phyloP scores from a whole-genome alignment of 2,329 filamentous ascomycete genomes.

The Daldinia sp. region DNA sequence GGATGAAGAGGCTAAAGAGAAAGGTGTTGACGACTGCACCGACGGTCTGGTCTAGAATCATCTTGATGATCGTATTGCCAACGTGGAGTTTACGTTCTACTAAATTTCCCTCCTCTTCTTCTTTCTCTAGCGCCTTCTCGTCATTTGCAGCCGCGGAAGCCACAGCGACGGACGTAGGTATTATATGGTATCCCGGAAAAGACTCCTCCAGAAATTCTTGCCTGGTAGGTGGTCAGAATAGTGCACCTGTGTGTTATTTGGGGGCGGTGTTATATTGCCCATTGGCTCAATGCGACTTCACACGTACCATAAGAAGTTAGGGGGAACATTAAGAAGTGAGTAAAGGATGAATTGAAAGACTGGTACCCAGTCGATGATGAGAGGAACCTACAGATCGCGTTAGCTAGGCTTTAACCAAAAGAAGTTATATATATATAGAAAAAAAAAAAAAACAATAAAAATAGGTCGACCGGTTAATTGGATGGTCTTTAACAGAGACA shows the following conservation, averaged over 20 bases:
- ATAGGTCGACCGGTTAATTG: background rate
- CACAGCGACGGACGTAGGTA: slow-evolving; percentile 57
- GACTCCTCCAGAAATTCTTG: slow-evolving; percentile 80
- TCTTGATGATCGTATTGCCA: slow-evolving; percentile 75
- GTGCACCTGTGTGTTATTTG: background rate
- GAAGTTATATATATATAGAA: no score
- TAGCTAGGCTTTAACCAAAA: slow-evolving; percentile 20
- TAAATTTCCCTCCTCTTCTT: slow-evolving; percentile 54
- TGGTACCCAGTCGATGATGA: slow-evolving; percentile 73
- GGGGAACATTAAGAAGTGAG: slow-evolving; percentile 78
- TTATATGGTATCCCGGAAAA: slow-evolving; percentile 74
- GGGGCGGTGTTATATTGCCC: background rate
- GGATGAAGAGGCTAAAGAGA: slow-evolving; percentile 64
- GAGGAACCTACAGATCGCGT: slow-evolving; percentile 61
- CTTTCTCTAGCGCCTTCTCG: slow-evolving; percentile 57
- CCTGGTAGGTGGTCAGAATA: slow-evolving; percentile 56
- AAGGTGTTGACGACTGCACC: slow-evolving; percentile 74
- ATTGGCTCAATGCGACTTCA: slow-evolving; percentile 5
- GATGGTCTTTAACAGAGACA: background rate
- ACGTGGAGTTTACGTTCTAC: slow-evolving; percentile 67
- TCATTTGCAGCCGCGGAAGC: slow-evolving; percentile 55
- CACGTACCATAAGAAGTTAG: slow-evolving; percentile 83
- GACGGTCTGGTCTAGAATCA: slow-evolving; percentile 75
- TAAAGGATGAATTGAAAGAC: slow-evolving; percentile 83
- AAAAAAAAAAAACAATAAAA: background rate